phyloP scores from a whole-genome alignment of 2,329 filamentous ascomycete genomes.

The Clonostachys solani region DNA sequence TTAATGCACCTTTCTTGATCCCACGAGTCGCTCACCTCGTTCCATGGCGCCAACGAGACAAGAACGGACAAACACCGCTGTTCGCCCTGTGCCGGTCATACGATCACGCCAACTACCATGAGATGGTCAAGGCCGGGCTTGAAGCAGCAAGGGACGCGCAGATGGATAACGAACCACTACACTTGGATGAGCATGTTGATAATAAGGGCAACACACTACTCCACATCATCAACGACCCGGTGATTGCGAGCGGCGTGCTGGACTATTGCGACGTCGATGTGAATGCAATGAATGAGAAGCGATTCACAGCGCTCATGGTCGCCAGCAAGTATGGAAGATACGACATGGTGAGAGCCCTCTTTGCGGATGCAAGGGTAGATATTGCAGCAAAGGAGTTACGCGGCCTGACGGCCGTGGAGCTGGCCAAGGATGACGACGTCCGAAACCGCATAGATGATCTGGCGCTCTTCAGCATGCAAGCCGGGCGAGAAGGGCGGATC shows the following conservation, averaged over 20 bases:
- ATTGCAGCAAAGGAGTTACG: slow-evolving; percentile 77
- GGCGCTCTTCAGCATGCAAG: slow-evolving; percentile 71
- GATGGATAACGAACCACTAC: slow-evolving; percentile 72
- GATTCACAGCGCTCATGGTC: slow-evolving; percentile 94
- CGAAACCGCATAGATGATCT: slow-evolving; percentile 95
- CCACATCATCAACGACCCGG: slow-evolving; percentile 89
- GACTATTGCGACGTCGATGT: slow-evolving; percentile 89
- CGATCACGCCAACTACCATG: slow-evolving; percentile 80
- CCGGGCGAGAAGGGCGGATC: slow-evolving; percentile 72
- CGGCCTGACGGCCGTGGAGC: slow-evolving; percentile 88
- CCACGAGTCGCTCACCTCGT: slow-evolving; percentile 70
- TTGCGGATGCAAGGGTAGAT: slow-evolving; percentile 84
- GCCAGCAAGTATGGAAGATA: slow-evolving; percentile 96
- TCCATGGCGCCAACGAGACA: slow-evolving; percentile 87
- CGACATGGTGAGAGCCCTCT: slow-evolving; percentile 86
- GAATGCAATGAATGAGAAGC: slow-evolving; percentile 92
- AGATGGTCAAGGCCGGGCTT: slow-evolving; percentile 83
- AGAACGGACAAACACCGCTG: slow-evolving; percentile 95
- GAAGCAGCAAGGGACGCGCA: slow-evolving; percentile 71
- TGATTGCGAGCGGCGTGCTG: slow-evolving; percentile 71
- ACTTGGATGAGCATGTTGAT: slow-evolving; percentile 90
- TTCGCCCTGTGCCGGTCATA: slow-evolving; percentile 95
- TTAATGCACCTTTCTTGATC: slow-evolving; percentile 83
- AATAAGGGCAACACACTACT: slow-evolving; percentile 88
- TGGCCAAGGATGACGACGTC: slow-evolving; percentile 97